Conservation (phyloP, 345 rosid genomes). For the Cardamine occulta region DNA sequence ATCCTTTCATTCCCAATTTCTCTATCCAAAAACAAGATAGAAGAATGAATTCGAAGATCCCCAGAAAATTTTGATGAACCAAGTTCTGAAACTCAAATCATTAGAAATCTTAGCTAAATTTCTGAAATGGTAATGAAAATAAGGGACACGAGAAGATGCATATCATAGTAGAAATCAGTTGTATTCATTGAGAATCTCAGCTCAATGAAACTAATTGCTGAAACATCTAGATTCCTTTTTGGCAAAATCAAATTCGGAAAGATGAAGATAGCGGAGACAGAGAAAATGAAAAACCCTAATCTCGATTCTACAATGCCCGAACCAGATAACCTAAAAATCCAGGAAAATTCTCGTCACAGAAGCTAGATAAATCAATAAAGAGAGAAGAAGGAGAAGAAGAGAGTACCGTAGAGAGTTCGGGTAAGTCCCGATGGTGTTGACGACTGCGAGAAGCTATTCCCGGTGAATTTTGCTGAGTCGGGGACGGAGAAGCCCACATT, state of each 20-base stretch:
- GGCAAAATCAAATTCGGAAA: neutral
- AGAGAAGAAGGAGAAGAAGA: neutral
- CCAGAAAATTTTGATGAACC: neutral
- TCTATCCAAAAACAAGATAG: neutral
- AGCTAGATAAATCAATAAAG: neutral
- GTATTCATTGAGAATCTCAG: constrained; percentile 6
- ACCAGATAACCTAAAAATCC: neutral
- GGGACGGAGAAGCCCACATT: neutral
- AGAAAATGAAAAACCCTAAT: constrained; percentile 21
- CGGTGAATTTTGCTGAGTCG: neutral
- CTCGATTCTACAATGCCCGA: neutral
- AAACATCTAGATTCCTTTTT: neutral
- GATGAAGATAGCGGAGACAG: neutral
- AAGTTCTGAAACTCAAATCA: neutral
- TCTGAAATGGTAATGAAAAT: too few species aligned
- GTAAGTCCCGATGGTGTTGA: neutral
- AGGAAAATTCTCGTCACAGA: neutral
- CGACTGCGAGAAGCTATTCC: neutral
- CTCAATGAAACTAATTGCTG: neutral
- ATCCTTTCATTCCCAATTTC: neutral
- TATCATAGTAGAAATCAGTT: constrained; percentile 9
- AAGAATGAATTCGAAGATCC: neutral
- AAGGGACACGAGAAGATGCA: too few species aligned
- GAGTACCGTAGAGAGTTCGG: constrained; percentile 26
- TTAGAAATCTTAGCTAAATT: too few species aligned